phyloP scores from a whole-genome alignment of 2,329 filamentous ascomycete species.

The Graphilbum ipis-grandicollis region DNA sequence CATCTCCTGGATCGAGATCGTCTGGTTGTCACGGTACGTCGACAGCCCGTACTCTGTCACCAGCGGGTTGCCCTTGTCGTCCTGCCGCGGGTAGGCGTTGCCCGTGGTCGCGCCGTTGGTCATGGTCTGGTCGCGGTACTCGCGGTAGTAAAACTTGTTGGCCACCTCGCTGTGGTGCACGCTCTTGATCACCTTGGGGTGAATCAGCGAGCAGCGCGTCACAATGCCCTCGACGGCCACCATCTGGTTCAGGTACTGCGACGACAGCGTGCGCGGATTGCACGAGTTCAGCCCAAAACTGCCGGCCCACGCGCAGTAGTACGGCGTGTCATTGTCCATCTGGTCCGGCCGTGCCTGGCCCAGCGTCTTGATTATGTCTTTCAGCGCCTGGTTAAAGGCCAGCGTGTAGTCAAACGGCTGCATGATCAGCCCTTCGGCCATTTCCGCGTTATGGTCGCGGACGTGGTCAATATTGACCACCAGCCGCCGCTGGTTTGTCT shows the following conservation, averaged over 20 bases:
- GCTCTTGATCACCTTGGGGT: conserved; percentile 95
- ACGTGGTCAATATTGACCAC: conserved; percentile 79
- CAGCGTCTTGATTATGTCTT: conserved; percentile 69
- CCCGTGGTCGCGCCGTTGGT: conserved; percentile 75
- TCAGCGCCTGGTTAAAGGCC: conserved; percentile 81
- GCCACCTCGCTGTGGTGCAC: conserved; percentile 89
- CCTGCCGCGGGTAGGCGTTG: conserved; percentile 86
- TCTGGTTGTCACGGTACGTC: conserved; percentile 92
- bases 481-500: conserved; percentile 46
- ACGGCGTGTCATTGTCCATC: conserved; percentile 60
- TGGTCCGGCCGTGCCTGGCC: conserved; percentile 61
- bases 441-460: conserved; percentile 66
- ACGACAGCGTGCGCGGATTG: conserved; percentile 85
- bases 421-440: conserved; percentile 63
- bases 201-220: conserved; percentile 84
- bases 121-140: conserved; percentile 97
- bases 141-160: conserved; percentile 71
- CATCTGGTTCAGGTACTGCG: conserved; percentile 85
- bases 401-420: conserved; percentile 76
- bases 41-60: conserved; percentile 93
- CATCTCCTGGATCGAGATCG: conserved; percentile 98
- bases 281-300: conserved; percentile 91
- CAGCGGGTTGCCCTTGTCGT: conserved; percentile 81
- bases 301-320: conserved; percentile 94
- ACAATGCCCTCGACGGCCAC: conserved; percentile 95